phyloP scores from a whole-genome alignment of 345 rosid genomes.

The Cochlearia excelsa region DNA sequence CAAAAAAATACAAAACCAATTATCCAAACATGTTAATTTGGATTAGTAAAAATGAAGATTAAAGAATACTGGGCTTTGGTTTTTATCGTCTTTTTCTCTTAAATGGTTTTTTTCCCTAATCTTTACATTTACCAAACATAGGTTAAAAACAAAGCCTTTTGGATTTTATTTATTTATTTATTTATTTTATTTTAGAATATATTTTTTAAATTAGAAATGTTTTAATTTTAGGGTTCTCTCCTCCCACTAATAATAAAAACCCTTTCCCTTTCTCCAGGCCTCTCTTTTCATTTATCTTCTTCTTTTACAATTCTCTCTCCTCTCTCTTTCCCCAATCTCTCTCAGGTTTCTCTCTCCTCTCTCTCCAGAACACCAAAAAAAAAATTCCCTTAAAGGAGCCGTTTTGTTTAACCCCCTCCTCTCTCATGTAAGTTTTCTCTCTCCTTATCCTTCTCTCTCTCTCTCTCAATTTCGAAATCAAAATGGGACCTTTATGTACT shows the following conservation, averaged over 20 bases:
- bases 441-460: conserved; percentile 46
- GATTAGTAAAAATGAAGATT: too few relatives aligned
- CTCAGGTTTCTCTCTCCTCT: conserved; percentile 49
- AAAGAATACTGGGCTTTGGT: too few relatives aligned
- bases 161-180: too few relatives aligned
- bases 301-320: conserved; percentile 30
- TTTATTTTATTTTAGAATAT: not conserved
- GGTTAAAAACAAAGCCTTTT: not conserved
- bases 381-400: conserved; percentile 29
- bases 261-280: conserved; percentile 46
- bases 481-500: conserved; percentile 55
- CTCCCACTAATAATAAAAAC: conserved; percentile 24
- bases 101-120: conserved; percentile 23
- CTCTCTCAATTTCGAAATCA: conserved; percentile 20
- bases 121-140: not conserved
- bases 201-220: conserved; percentile 9
- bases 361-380: conserved; percentile 75
- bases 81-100: not conserved
- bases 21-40: too few relatives aligned
- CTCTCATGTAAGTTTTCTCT: conserved; percentile 89
- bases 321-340: conserved; percentile 47
- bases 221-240: conserved; percentile 29
- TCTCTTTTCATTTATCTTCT: conserved; percentile 37
- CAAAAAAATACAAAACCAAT: too few relatives aligned
- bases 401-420: conserved; percentile 44